A percentile compares a stretch with the other conserved stretches of the same genome.
phyloP scores from a whole-genome alignment of 192 early-diverging fungal species.

The Umbelopsis ramanniana region DNA sequence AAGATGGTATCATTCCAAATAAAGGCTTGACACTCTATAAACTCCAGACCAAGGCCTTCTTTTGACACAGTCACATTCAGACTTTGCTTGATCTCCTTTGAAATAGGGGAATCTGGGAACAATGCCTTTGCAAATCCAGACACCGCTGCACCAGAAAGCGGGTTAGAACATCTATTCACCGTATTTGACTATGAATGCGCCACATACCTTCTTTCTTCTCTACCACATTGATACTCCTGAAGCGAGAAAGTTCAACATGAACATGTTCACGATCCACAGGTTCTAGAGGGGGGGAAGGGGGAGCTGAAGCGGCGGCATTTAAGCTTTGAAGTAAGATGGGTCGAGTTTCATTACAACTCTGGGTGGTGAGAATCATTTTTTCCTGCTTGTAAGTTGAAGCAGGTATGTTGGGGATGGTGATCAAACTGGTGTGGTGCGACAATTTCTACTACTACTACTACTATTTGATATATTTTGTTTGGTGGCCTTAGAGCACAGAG shows the following conservation, averaged over 20 bases:
- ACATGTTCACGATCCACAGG: not conserved
- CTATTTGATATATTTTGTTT: constrained; percentile 39
- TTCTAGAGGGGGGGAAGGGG: constrained; percentile 8
- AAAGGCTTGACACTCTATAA: constrained; percentile 37
- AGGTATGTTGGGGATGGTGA: not conserved
- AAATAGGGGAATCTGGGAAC: not conserved
- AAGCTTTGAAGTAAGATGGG: constrained; percentile 16
- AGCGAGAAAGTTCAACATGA: not conserved
- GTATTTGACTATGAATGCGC: not conserved
- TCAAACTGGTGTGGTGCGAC: not conserved
- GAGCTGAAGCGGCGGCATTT: constrained; percentile 19
- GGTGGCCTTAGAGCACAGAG: constrained; percentile 47
- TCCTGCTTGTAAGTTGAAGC: not conserved
- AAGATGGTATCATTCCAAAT: constrained; percentile 40
- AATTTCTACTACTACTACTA: constrained; percentile 23
- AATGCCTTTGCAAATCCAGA: not conserved
- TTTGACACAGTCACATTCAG: constrained; percentile 7
- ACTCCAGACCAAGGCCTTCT: not conserved
- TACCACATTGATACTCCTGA: not conserved
- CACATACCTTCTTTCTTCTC: not conserved
- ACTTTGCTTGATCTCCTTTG: not conserved
- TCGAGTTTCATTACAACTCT: not conserved
- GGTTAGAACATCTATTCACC: not conserved
- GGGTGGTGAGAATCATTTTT: constrained; percentile 10
- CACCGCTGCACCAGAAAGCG: not conserved